Evolutionary conservation across 23 red algal genomes (phyloP).

Genomic region (Gracilaria domingensis): DNA sequence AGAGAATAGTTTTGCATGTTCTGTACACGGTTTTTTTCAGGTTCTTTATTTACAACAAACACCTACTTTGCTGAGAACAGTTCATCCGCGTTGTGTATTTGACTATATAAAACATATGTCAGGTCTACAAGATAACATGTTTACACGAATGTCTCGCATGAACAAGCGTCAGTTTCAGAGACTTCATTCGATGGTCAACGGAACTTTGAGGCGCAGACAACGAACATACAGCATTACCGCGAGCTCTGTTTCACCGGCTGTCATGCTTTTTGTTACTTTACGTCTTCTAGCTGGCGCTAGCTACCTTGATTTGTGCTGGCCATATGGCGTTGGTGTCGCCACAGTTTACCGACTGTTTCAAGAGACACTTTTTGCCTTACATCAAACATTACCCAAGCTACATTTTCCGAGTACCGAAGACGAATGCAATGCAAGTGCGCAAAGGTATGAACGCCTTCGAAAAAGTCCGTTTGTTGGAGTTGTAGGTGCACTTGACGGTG

Average conservation of each 20-base stretch:
- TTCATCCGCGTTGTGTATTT: background rate
- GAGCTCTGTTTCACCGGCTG: background rate
- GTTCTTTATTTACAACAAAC: no score
- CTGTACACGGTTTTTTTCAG: no score
- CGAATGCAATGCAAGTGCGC: background rate
- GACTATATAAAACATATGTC: background rate
- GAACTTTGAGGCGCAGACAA: background rate
- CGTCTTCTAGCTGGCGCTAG: no score
- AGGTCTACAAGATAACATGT: background rate
- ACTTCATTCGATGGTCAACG: background rate
- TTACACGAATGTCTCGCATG: background rate
- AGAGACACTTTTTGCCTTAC: background rate
- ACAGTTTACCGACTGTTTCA: background rate
- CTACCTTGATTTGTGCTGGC: background rate
- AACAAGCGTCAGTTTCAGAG: background rate
- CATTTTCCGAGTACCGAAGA: background rate
- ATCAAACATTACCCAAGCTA: background rate
- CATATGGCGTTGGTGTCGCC: background rate
- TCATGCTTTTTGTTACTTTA: background rate
- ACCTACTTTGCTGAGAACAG: no score
- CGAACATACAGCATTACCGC: background rate
- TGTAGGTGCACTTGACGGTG: conserved; percentile 7
- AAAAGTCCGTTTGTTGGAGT: background rate
- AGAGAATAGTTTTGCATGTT: no score
- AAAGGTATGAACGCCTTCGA: background rate